Evolutionary conservation across 2,329 filamentous ascomycete species (phyloP), one percentile per base, ranked within the genome.

Genomic region (Trichophaea hybrida): DNA sequence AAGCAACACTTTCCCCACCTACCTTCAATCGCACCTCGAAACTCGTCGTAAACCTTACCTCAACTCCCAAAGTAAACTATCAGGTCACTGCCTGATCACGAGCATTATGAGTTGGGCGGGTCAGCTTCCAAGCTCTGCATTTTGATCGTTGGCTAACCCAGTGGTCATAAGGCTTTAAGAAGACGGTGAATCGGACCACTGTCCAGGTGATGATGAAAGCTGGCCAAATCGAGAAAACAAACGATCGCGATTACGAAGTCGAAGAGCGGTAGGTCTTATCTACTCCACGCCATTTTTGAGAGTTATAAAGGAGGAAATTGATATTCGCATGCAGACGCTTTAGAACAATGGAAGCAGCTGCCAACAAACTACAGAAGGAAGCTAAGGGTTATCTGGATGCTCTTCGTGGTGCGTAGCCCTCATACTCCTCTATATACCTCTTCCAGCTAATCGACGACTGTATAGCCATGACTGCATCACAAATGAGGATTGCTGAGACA

Each of bases 141-240:
- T 24, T 24, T 24, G 24, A 24, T 24, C 24, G 24, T 24, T 24
- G 24, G 24, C 24, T 24, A 24, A 24, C 24, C 24, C 1, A 24
- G 24, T 3, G 24, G 24, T 43, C 38, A 10, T 10, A 43, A 86
- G 85, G 85, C 66, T 91, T 89, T 77, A 89, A 93, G 77, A 95
- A 94, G 74, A 94, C 94, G 83, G 90, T 97, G 77, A 91, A 93
- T 78, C 88, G 93, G 77, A 91, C 91, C 70, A 96, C 91, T 74
- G 98, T 94, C 76, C 90, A 96, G 83, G 91, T 97, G 64, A 96
- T 98, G 88, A 97, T 98, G 91, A 98, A 98, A 80, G 94, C 90
- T 60, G 88, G 93, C 62, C 93, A 97, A 77, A 94, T 98, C 69
- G 93, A 98, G 75, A 91, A 93, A 76, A 98, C 93, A 32, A 96